These are phyloP conservation scores for Jacaranda mimosifolia DNA, from an alignment of 257 asterid genomes.

Conservation along the genomic window DNA sequence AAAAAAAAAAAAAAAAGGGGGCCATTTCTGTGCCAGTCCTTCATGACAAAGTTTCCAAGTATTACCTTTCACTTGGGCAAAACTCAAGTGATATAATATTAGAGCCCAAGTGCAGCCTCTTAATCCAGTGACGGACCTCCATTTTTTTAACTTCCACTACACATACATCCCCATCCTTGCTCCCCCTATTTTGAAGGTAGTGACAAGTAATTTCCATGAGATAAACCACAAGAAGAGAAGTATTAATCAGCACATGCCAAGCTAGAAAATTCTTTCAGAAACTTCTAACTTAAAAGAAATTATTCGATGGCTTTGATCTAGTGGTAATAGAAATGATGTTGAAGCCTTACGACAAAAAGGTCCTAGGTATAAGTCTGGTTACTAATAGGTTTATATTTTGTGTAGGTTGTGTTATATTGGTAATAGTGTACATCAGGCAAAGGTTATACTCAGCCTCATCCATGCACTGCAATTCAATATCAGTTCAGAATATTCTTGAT, in stretches of 20 bases:
- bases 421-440: constrained; percentile 12
- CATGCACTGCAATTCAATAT: too few species aligned
- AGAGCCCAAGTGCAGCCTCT: constrained; percentile 91
- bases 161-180: constrained; percentile 95
- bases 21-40: not conserved
- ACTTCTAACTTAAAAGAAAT: not conserved
- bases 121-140: constrained; percentile 87
- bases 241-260: not conserved
- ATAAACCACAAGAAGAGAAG: too few species aligned
- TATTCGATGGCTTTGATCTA: too few species aligned
- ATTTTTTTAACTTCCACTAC: constrained; percentile 84
- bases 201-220: constrained; percentile 32
- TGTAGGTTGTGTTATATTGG: too few species aligned
- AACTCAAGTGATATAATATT: constrained; percentile 76
- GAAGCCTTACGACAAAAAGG: too few species aligned
- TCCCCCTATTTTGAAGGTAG: constrained; percentile 71
- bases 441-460: too few species aligned
- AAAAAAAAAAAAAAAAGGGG: too few species aligned
- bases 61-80: constrained; percentile 94
- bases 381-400: too few species aligned
- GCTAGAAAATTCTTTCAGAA: constrained; percentile 2
- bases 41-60: not conserved
- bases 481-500: too few species aligned
- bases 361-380: too few species aligned
- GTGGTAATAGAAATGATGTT: too few species aligned